A percentile compares a stretch with the other conserved stretches of the same genome.
phyloP scores from a whole-genome alignment of 176 grass and related monocot species.

The Zoysia japonica region DNA sequence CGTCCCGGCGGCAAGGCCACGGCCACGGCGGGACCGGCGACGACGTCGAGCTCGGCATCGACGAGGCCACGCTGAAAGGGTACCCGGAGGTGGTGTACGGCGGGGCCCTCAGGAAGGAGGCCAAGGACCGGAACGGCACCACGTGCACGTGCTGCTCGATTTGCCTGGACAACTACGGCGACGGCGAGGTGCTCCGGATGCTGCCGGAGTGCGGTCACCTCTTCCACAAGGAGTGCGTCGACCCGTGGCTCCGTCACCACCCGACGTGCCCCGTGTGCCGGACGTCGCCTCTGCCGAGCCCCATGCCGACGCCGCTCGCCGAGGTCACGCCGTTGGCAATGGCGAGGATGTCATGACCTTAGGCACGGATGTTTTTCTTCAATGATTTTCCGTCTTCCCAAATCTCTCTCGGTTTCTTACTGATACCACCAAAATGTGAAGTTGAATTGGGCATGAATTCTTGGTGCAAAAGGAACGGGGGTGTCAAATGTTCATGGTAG shows the following conservation, averaged over 20 bases:
- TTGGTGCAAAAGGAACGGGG: neutral
- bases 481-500: slow-evolving; percentile 26
- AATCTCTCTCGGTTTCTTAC: slow-evolving; percentile 29
- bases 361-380: neutral
- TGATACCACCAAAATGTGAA: neutral
- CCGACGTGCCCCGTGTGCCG: slow-evolving; percentile 94
- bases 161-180: slow-evolving; percentile 78
- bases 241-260: slow-evolving; percentile 77
- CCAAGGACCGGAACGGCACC: slow-evolving; percentile 43
- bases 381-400: neutral
- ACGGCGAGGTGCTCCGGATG: slow-evolving; percentile 73
- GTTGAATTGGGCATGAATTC: neutral
- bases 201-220: slow-evolving; percentile 86
- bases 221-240: slow-evolving; percentile 81
- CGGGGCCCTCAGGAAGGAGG: slow-evolving; percentile 41
- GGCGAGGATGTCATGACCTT: slow-evolving; percentile 27
- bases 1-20: neutral
- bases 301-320: slow-evolving; percentile 74
- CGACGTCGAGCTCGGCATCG: slow-evolving; percentile 72
- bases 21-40: neutral
- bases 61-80: slow-evolving; percentile 73
- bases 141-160: slow-evolving; percentile 80
- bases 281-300: slow-evolving; percentile 79
- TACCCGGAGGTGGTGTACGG: slow-evolving; percentile 81
- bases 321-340: slow-evolving; percentile 61